Evolutionary conservation across 2,329 filamentous ascomycete species (phyloP), one percentile per base, ranked within the genome.

Genomic region (Boeremia lycopersici): DNA sequence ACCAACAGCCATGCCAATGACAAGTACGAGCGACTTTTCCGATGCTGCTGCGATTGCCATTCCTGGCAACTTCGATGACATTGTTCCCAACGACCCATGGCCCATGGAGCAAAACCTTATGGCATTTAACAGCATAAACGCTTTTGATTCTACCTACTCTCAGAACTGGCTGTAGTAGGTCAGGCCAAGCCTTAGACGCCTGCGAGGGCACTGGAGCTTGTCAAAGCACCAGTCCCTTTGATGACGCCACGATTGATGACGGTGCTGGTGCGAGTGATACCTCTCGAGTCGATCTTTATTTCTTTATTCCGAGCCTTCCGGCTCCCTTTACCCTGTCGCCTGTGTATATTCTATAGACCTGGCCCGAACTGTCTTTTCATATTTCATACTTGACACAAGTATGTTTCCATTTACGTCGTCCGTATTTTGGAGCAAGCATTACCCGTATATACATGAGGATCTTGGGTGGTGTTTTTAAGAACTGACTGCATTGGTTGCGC

Each of bases 161-260:
- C 65, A 63, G 54, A 68, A 53, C 51, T 74, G 73, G 72, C 60
- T 69, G 41, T 55, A 50, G 46, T 70, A 62, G 54, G 40, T 59
- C 65, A 60, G 56, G 66, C 57, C 59, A 72, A 69, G 72, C 63
- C 68, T 55, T 74, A 74, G 65, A 65, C 60, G 63, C 60, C 56
- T 59, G 53, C 49, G 56, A 62, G 60, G 57, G 52, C 34, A 49
- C 55, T 56, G 40, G n/a, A 44, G 52, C 53, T 57, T 35, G 30
- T 23, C 10, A 34, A 26, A 50, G 57, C 56, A 56, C 42, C 56
- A 60, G 53, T 48, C 60, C 42, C 57, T 62, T 63, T 68, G 64
- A 68, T 63, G 65, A 68, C 65, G 65, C 63, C 53, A 67, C 69
- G 73, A 76, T 60, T 72, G 63, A 74, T 72, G 73, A 76, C 68